Conservation (phyloP, 768 basidiomycete genomes). For the Podaxis pistillaris region DNA sequence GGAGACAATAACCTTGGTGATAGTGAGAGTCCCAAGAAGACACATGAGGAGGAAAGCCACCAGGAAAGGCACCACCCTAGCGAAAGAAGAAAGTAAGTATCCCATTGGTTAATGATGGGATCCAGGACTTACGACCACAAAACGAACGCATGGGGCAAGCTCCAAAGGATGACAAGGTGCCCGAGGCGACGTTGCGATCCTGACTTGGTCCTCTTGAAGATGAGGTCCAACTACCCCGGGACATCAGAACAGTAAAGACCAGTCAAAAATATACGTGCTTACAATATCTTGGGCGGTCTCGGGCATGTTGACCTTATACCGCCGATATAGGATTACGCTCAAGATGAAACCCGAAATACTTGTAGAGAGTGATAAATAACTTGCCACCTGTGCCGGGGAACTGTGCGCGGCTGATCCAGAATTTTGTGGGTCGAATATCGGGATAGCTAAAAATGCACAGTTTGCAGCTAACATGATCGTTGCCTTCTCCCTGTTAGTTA, state of each 20-base stretch:
- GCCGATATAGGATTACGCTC: neutral
- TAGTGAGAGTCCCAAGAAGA: neutral
- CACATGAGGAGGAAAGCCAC: constrained; percentile 9
- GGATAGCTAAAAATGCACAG: constrained; percentile 10
- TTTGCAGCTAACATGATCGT: constrained; percentile 10
- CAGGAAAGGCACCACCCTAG: constrained; percentile 3
- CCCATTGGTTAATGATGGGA: too few relatives aligned
- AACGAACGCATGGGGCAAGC: constrained; percentile 9
- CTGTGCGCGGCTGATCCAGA: neutral
- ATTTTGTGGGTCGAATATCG: neutral
- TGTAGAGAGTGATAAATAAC: constrained; percentile 6
- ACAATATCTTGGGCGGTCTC: neutral
- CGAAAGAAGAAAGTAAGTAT: neutral
- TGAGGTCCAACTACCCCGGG: neutral
- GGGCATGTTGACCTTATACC: neutral
- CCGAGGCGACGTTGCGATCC: neutral
- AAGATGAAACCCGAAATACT: constrained; percentile 8
- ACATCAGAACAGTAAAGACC: neutral
- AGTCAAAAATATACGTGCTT: neutral
- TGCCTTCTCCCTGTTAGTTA: neutral
- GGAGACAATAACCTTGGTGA: constrained; percentile 1
- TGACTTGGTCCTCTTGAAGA: neutral
- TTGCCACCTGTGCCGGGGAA: constrained; percentile 3
- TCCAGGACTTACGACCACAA: constrained; percentile 5
- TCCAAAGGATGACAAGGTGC: constrained; percentile 7